These are phyloP conservation scores for Phaeoacremonium minimum DNA, from an alignment of 2,329 filamentous ascomycete species.

Conservation along the genomic window DNA sequence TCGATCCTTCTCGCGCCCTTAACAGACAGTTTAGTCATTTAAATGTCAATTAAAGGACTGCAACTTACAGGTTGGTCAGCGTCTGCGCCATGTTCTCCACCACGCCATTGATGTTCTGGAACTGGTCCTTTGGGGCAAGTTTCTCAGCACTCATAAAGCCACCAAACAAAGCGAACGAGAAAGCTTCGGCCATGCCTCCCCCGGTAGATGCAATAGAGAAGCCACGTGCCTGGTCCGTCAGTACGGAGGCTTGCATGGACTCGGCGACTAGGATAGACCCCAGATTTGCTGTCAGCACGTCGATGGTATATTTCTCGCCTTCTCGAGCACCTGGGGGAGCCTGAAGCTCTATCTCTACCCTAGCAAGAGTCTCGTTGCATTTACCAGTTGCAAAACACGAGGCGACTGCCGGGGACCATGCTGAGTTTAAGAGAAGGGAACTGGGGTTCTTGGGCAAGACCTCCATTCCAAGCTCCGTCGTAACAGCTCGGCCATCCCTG, in stretches of 20 bases:
- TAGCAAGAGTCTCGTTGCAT: slow-evolving; percentile 11
- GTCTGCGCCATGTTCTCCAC: slow-evolving; percentile 10
- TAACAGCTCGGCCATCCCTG: slow-evolving; percentile 4
- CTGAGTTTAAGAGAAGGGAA: slow-evolving; percentile 7
- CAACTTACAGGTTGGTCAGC: slow-evolving; percentile 12
- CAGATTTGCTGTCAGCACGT: slow-evolving; percentile 11
- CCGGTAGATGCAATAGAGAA: slow-evolving; percentile 11
- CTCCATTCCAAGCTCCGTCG: neutral
- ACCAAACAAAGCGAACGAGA: slow-evolving; percentile 10
- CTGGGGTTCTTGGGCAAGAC: neutral
- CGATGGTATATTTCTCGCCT: slow-evolving; percentile 5
- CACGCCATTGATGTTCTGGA: slow-evolving; percentile 6
- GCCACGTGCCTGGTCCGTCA: slow-evolving; percentile 10
- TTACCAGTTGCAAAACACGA: slow-evolving; percentile 10
- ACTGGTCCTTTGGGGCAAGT: slow-evolving; percentile 8
- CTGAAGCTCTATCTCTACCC: slow-evolving; percentile 4
- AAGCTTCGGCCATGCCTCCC: slow-evolving; percentile 11
- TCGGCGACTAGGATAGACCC: slow-evolving; percentile 3
- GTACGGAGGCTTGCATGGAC: slow-evolving; percentile 13
- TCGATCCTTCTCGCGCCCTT: neutral
- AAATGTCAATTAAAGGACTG: too few species aligned
- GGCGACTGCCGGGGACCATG: slow-evolving; percentile 7
- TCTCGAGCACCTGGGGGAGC: slow-evolving; percentile 2
- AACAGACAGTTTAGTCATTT: too few species aligned
- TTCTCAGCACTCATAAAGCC: slow-evolving; percentile 7